A percentile compares a stretch with the other conserved stretches of the same genome.
Evolutionary conservation across 1,284 basidiomycete species (phyloP).

Genomic region (Cutaneotrichosporon spelunceum): DNA sequence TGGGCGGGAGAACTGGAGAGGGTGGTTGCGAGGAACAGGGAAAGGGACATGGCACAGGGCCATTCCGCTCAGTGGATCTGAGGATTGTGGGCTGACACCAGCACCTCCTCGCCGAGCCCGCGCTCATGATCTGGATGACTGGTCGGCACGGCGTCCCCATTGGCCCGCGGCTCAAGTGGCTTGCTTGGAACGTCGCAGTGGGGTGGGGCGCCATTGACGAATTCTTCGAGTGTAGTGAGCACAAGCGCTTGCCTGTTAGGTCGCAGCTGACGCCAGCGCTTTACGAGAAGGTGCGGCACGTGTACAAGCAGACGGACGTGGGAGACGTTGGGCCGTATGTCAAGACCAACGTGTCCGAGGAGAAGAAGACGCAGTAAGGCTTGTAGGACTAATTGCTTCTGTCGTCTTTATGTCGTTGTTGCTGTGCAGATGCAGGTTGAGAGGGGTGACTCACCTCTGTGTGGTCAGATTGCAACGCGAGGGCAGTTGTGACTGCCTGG

Average conservation of each 20-base stretch:
- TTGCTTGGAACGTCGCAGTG: slow-evolving; percentile 29
- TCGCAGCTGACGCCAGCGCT: slow-evolving; percentile 24
- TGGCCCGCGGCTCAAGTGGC: slow-evolving; percentile 29
- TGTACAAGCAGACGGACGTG: slow-evolving; percentile 39
- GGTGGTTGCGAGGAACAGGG: not conserved
- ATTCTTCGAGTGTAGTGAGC: slow-evolving; percentile 39
- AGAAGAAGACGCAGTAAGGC: slow-evolving; percentile 17
- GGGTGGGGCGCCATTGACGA: slow-evolving; percentile 40
- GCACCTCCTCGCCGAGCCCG: slow-evolving; percentile 13
- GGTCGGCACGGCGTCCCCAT: slow-evolving; percentile 20
- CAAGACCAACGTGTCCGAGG: slow-evolving; percentile 5
- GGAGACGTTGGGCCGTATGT: slow-evolving; percentile 26
- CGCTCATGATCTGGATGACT: slow-evolving; percentile 10
- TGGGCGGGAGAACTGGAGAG: not conserved
- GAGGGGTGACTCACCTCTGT: too few relatives aligned
- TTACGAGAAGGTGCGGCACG: slow-evolving; percentile 32
- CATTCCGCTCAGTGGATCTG: not conserved
- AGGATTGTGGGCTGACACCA: not conserved
- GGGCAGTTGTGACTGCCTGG: too few relatives aligned
- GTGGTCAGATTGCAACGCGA: too few relatives aligned
- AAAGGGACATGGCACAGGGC: not conserved
- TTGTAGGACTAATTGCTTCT: not conserved
- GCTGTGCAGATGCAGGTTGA: too few relatives aligned
- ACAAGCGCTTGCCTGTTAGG: not conserved
- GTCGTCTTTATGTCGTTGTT: too few relatives aligned